Percentiles rank a stretch among this genome's conserved stretches.
Conservation (phyloP, 2,329 filamentous ascomycete genomes). For the Verticillium dahliae region DNA sequence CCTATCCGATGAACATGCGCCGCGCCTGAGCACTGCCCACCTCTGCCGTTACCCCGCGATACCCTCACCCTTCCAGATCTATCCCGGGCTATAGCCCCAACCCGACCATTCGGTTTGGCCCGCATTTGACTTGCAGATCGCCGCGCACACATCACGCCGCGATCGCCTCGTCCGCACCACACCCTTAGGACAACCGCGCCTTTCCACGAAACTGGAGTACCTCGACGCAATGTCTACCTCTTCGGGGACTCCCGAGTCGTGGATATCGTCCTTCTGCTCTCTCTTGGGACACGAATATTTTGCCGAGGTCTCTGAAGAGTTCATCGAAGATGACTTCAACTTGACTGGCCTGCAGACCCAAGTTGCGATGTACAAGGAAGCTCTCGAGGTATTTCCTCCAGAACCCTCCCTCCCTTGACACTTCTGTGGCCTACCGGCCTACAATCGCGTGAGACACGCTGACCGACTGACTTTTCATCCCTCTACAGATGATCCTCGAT, state of each 20-base stretch:
- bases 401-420: not conserved
- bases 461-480: not conserved
- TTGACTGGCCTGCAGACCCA: conserved; percentile 90
- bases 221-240: conserved; percentile 49
- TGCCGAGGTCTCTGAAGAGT: conserved; percentile 96
- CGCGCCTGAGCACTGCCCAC: not conserved
- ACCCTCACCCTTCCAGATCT: not conserved
- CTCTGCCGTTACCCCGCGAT: not conserved
- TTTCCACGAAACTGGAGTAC: not conserved
- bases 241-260: conserved; percentile 69
- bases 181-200: not conserved
- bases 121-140: not conserved
- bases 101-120: not conserved
- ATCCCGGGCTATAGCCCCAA: not conserved
- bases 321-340: conserved; percentile 99
- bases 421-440: not conserved
- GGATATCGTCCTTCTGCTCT: conserved; percentile 97
- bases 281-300: conserved; percentile 97
- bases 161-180: not conserved
- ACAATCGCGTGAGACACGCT: not conserved
- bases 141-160: not conserved
- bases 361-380: conserved; percentile 98
- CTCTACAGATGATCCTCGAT: conserved; percentile 80
- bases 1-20: not conserved
- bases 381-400: conserved; percentile 60